Base-by-base conservation (phyloP, 495 filamentous ascomycete genomes). In the Cetradonia linearis region DNA sequence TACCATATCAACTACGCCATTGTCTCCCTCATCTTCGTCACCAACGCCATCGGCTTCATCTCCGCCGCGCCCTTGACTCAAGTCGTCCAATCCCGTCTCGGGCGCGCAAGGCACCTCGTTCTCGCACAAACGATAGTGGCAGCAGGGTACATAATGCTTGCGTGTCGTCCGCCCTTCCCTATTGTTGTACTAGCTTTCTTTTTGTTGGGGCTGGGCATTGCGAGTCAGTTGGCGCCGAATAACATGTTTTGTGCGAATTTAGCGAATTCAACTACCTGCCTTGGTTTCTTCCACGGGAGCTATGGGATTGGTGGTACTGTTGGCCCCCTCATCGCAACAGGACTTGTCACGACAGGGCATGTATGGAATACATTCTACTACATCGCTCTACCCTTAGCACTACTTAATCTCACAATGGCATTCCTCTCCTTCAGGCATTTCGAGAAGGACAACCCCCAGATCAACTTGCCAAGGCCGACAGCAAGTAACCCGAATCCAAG, bases 11-110 rank as follows among this genome's bases (percentile, higher is more conserved):
- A 81, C 56, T 91, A 91, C 62, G 82, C 85, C 7, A 67, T 87
- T 27, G 84, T 91, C 28, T 89, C 88, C 13, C 71, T 91, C 9
- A 84, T 95, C 65, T 93, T 91, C 75, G 78, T 95, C 30, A 77
- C 83, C 44, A 88, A 87, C 63, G 88, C 89, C 0, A 55, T 86
- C 18, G 89, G 89, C 25, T 94, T 89, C 73, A 83, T 91, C 65
- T 65, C 77, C 47, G 86, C 85, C 4, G 87, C 87, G 2, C 82
- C 85, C 28, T 74, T 83, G 61, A 80, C 83, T 40, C 80, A 86
- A 65, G 47, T 65, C 37, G 70, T 83, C 13, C 74, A 79, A 2
- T 58, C 64, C 6, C 73, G 75, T 30, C 63, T 91, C 1, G 88
- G 89, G 11, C 80, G 85, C 23, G 81, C 82, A 0, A 83, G 76